A percentile compares a stretch with the other conserved stretches of the same genome.
Evolutionary conservation across 768 basidiomycete species (phyloP).

Genomic region (Tylopilus cervinicoccineus): DNA sequence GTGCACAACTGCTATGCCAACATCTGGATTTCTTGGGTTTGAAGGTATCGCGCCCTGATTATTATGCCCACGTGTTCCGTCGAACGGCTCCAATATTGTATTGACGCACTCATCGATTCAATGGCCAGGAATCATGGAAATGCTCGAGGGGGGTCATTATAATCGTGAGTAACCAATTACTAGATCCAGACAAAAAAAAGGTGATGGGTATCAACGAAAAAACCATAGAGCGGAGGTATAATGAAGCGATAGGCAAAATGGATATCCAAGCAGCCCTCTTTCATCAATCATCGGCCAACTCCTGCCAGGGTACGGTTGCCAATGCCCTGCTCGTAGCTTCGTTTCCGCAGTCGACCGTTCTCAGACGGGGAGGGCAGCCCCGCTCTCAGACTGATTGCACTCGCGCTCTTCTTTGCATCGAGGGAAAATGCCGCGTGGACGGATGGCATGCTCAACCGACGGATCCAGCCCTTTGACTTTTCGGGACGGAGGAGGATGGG

Average conservation of each 20-base stretch:
- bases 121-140: too few species aligned
- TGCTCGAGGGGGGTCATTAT: background rate
- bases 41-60: too few species aligned
- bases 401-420: slow-evolving; percentile 53
- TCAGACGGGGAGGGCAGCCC: slow-evolving; percentile 38
- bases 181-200: background rate
- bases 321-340: slow-evolving; percentile 32
- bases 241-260: background rate
- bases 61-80: too few species aligned
- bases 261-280: background rate
- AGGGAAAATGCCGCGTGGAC: slow-evolving; percentile 56
- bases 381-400: slow-evolving; percentile 36
- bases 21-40: too few species aligned
- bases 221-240: slow-evolving; percentile 2
- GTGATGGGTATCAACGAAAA: slow-evolving; percentile 8
- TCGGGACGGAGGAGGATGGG: slow-evolving; percentile 47
- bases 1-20: too few species aligned
- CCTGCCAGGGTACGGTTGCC: slow-evolving; percentile 53
- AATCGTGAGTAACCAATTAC: background rate
- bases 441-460: slow-evolving; percentile 72
- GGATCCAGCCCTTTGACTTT: slow-evolving; percentile 70
- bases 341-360: slow-evolving; percentile 43
- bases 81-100: too few species aligned
- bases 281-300: slow-evolving; percentile 40
- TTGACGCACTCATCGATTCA: too few species aligned